phyloP scores from a whole-genome alignment of 202 grass and related monocot genomes.

The Dendrocalamus latiflorus region DNA sequence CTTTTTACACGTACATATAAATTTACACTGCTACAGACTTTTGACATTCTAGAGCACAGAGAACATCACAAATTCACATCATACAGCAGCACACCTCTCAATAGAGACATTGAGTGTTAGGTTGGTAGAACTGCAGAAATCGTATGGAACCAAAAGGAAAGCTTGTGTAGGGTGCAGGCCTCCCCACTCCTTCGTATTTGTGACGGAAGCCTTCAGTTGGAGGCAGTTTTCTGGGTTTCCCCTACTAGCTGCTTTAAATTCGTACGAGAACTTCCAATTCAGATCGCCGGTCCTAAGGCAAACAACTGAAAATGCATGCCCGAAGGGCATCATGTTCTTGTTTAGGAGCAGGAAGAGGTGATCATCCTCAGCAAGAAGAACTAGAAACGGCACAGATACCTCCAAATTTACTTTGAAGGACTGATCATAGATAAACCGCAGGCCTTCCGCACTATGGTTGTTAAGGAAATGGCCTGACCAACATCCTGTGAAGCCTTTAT shows the following conservation, averaged over 20 bases:
- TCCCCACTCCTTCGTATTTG: constrained; percentile 43
- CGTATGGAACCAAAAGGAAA: constrained; percentile 63
- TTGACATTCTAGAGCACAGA: neutral
- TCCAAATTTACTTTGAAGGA: constrained; percentile 33
- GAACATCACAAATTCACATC: neutral
- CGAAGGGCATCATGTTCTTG: constrained; percentile 24
- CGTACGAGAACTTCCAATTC: constrained; percentile 38
- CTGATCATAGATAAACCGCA: constrained; percentile 38
- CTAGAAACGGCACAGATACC: constrained; percentile 34
- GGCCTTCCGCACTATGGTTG: constrained; percentile 24
- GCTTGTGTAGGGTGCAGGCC: constrained; percentile 28
- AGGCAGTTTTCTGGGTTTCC: constrained; percentile 32
- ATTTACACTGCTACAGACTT: neutral
- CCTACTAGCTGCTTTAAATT: constrained; percentile 31
- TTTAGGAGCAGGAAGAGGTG: constrained; percentile 67
- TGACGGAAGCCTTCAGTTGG: constrained; percentile 42
- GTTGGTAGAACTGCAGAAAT: constrained; percentile 22
- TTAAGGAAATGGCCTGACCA: constrained; percentile 55
- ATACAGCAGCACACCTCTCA: constrained; percentile 3
- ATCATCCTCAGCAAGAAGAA: constrained; percentile 51
- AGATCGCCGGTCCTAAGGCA: constrained; percentile 34
- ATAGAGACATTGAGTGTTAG: constrained; percentile 37
- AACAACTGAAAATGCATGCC: constrained; percentile 42
- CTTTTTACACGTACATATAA: neutral
- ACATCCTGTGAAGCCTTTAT: constrained; percentile 40